A percentile compares a stretch with the other conserved stretches of the same genome.
phyloP scores from a whole-genome alignment of 2,329 filamentous ascomycete species.

The Talaromyces sp. region DNA sequence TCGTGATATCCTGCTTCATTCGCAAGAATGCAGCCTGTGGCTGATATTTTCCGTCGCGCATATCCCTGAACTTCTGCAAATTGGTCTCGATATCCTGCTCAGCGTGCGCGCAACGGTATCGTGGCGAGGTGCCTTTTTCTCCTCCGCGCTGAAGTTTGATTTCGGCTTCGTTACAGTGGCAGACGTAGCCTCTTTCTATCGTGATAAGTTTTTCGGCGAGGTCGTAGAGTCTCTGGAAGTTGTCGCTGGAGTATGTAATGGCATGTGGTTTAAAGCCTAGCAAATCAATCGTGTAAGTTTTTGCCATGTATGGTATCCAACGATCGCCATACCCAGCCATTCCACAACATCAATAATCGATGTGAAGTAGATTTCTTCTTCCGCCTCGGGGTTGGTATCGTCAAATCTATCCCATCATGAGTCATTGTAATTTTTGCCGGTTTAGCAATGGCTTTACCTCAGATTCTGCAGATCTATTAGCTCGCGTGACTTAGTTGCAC shows the following conservation, averaged over 20 bases:
- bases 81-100: conserved; percentile 71
- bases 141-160: conserved; percentile 81
- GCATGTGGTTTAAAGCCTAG: conserved; percentile 73
- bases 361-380: conserved; percentile 83
- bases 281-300: not conserved
- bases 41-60: conserved; percentile 88
- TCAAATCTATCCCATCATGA: conserved; percentile 78
- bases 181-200: conserved; percentile 71
- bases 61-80: conserved; percentile 76
- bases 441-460: conserved; percentile 3
- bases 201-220: conserved; percentile 79
- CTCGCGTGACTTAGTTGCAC: not conserved
- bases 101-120: conserved; percentile 78
- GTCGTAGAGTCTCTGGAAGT: conserved; percentile 83
- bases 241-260: conserved; percentile 85
- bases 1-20: conserved; percentile 82
- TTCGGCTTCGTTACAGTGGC: conserved; percentile 75
- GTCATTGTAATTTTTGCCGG: conserved; percentile 37
- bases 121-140: conserved; percentile 58
- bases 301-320: not conserved
- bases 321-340: conserved; percentile 53
- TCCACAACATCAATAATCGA: conserved; percentile 81
- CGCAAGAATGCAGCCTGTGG: conserved; percentile 78
- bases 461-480: conserved; percentile 14
- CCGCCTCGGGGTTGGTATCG: conserved; percentile 91